Conservation (phyloP, 2,329 filamentous ascomycete species). For the Leptosphaerulina australis region DNA sequence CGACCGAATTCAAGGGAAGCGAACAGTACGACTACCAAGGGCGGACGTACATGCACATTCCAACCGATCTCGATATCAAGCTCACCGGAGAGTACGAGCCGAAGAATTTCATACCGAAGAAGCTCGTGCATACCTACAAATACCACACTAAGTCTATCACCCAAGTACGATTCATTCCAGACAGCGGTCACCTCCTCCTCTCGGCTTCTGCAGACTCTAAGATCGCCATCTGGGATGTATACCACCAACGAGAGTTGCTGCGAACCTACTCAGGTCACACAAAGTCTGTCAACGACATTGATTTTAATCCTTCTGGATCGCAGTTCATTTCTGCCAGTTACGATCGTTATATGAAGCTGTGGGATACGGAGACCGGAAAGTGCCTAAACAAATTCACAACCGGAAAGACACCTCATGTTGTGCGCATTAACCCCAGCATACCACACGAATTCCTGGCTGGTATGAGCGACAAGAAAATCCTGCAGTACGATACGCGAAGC, state of each 20-base stretch:
- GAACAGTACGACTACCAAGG: constrained; percentile 91
- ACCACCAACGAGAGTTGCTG: constrained; percentile 85
- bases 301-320: constrained; percentile 81
- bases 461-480: constrained; percentile 98
- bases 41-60: constrained; percentile 96
- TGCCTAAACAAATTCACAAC: constrained; percentile 89
- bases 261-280: constrained; percentile 90
- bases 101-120: constrained; percentile 95
- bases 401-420: constrained; percentile 92
- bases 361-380: constrained; percentile 94
- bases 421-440: constrained; percentile 88
- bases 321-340: constrained; percentile 92
- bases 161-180: constrained; percentile 86
- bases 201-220: constrained; percentile 90
- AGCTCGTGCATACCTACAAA: constrained; percentile 88
- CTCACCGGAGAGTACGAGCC: constrained; percentile 77
- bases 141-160: constrained; percentile 84
- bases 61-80: constrained; percentile 61
- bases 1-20: constrained; percentile 82
- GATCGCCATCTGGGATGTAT: constrained; percentile 93
- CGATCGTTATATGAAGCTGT: constrained; percentile 95
- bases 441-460: constrained; percentile 92
- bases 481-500: constrained; percentile 90
- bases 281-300: constrained; percentile 87
- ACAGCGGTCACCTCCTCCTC: constrained; percentile 83